Evolutionary conservation across 345 rosid genomes (phyloP).

Genomic region (Pelargonium nanum): DNA sequence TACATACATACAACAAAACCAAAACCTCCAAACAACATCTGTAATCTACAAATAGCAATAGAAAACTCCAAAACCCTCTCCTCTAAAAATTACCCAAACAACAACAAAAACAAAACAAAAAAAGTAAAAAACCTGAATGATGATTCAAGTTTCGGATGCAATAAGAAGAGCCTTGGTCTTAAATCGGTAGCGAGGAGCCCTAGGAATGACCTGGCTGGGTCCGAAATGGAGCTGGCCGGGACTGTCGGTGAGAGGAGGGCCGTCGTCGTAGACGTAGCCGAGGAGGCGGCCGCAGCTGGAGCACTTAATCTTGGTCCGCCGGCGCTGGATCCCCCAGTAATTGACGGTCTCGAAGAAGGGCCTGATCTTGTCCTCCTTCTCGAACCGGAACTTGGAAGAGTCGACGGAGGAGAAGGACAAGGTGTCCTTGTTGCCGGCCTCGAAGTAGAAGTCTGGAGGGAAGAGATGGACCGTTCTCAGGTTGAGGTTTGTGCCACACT

Average conservation of each 20-base stretch:
- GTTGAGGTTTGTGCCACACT: slow-evolving; percentile 64
- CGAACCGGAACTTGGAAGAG: slow-evolving; percentile 54
- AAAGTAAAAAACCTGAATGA: background rate
- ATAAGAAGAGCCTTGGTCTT: slow-evolving; percentile 57
- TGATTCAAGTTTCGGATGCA: slow-evolving; percentile 41
- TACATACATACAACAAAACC: too few species aligned
- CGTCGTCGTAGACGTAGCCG: slow-evolving; percentile 75
- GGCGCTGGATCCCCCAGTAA: slow-evolving; percentile 83
- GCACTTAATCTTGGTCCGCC: slow-evolving; percentile 66
- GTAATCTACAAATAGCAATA: too few species aligned
- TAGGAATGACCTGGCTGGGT: slow-evolving; percentile 74
- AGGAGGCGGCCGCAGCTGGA: slow-evolving; percentile 41
- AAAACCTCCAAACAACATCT: background rate
- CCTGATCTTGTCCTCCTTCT: slow-evolving; percentile 70
- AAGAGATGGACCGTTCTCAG: slow-evolving; percentile 43
- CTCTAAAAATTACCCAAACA: background rate
- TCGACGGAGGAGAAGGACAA: slow-evolving; percentile 64
- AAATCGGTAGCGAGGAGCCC: slow-evolving; percentile 67
- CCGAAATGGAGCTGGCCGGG: slow-evolving; percentile 70
- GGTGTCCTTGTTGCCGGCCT: slow-evolving; percentile 83
- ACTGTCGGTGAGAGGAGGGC: slow-evolving; percentile 56
- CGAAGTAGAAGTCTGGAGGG: slow-evolving; percentile 74
- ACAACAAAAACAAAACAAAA: background rate
- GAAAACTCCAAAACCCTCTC: background rate
- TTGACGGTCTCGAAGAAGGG: slow-evolving; percentile 77